phyloP scores from a whole-genome alignment of 768 basidiomycete genomes.

The Pholiota conissans region DNA sequence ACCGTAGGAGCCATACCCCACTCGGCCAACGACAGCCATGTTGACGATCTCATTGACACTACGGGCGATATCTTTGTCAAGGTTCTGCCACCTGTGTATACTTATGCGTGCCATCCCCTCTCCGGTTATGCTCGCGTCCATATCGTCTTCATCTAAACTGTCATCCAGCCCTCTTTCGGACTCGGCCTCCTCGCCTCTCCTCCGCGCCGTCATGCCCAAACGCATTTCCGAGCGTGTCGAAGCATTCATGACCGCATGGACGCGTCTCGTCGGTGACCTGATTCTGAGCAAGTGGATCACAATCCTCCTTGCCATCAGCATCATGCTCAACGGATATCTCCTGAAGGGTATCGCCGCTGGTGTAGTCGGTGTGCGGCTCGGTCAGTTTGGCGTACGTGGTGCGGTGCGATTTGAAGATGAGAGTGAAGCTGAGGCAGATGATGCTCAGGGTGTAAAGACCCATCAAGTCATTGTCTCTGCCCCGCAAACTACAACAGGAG shows the following conservation, averaged over 20 bases:
- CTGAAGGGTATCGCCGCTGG: constrained; percentile 82
- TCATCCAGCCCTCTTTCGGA: not conserved
- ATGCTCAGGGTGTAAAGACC: constrained; percentile 14
- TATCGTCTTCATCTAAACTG: not conserved
- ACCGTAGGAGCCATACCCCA: constrained; percentile 17
- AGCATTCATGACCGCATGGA: constrained; percentile 89
- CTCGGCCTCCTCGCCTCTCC: not conserved
- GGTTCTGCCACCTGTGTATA: constrained; percentile 23
- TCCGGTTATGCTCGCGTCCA: constrained; percentile 7
- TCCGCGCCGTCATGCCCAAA: constrained; percentile 6
- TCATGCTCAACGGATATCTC: constrained; percentile 90
- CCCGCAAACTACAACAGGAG: not conserved
- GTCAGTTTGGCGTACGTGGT: constrained; percentile 22
- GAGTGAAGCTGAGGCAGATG: constrained; percentile 25
- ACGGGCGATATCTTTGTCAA: constrained; percentile 22
- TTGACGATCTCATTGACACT: constrained; percentile 1
- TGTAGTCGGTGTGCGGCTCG: constrained; percentile 26
- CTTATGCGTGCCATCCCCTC: constrained; percentile 27
- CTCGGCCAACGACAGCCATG: constrained; percentile 4
- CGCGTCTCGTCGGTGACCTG: constrained; percentile 89
- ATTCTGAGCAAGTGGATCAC: constrained; percentile 96
- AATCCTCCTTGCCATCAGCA: constrained; percentile 78
- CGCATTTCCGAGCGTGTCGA: constrained; percentile 61
- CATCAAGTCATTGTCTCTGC: not conserved
- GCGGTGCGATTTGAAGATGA: constrained; percentile 29